A percentile compares a stretch with the other conserved stretches of the same genome.
Conservation (phyloP, 75 land plant genomes). For the Adiantum capillusveneris region DNA sequence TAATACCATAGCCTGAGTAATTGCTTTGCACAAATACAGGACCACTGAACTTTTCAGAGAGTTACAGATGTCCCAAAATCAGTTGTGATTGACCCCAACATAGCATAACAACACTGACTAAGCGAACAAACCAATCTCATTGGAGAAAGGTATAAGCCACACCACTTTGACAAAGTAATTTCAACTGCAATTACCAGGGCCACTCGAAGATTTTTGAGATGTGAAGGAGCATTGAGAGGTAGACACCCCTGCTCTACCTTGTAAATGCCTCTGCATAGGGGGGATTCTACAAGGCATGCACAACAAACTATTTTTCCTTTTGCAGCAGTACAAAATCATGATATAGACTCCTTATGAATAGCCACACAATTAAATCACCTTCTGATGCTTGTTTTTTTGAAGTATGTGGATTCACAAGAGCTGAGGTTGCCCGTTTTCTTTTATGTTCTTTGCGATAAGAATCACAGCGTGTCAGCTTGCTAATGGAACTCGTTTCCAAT, state of each 20-base stretch:
- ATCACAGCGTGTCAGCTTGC: no score
- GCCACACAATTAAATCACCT: neutral
- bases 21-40: no score
- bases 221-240: conserved; percentile 8
- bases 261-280: neutral
- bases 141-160: no score
- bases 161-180: neutral
- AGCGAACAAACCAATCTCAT: neutral
- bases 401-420: neutral
- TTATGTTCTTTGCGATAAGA: no score
- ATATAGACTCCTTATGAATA: neutral
- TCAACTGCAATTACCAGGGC: conserved; percentile 7
- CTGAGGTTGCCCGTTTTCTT: no score
- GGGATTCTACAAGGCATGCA: neutral
- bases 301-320: neutral
- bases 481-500: no score
- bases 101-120: neutral
- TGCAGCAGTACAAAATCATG: neutral
- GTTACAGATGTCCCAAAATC: no score
- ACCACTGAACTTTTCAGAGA: no score
- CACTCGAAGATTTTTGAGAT: conserved; percentile 8
- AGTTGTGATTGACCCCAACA: no score
- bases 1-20: no score
- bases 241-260: conserved; percentile 5
- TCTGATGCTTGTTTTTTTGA: neutral